These are phyloP conservation scores for Termitomyces sp. DNA, from an alignment of 1,284 basidiomycete genomes.

Conservation along the genomic window DNA sequence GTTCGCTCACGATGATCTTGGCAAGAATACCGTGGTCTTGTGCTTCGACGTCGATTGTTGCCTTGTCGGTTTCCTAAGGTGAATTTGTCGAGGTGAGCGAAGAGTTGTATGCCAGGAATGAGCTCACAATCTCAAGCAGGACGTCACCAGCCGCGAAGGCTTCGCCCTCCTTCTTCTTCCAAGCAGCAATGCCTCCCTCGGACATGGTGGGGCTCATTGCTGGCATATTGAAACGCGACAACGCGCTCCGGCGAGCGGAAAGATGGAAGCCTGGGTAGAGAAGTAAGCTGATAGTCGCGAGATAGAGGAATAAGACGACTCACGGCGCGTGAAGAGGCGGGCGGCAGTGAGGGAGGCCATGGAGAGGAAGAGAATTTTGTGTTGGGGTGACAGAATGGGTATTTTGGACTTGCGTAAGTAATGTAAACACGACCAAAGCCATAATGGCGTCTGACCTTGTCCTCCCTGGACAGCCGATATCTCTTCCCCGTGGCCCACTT, in stretches of 20 bases:
- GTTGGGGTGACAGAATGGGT: constrained; percentile 13
- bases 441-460: constrained; percentile 41
- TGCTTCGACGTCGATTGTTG: constrained; percentile 98
- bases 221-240: constrained; percentile 93
- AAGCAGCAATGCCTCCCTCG: constrained; percentile 94
- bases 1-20: constrained; percentile 72
- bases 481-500: constrained; percentile 50
- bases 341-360: constrained; percentile 58
- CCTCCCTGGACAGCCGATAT: constrained; percentile 81
- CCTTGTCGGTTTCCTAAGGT: constrained; percentile 95
- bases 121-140: constrained; percentile 83
- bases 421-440: constrained; percentile 21
- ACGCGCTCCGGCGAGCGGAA: constrained; percentile 72
- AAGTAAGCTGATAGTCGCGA: constrained; percentile 5
- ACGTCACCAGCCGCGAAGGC: constrained; percentile 88
- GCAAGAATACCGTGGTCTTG: constrained; percentile 95
- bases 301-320: constrained; percentile 21
- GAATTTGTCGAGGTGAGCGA: constrained; percentile 10
- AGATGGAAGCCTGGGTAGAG: constrained; percentile 61
- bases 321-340: constrained; percentile 68
- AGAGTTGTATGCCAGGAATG: constrained; percentile 1
- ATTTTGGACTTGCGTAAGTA: background rate
- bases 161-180: constrained; percentile 98
- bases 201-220: constrained; percentile 99
- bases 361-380: constrained; percentile 23